Base-by-base conservation (phyloP, 805 yeast genomes). In the Candida germanica region DNA sequence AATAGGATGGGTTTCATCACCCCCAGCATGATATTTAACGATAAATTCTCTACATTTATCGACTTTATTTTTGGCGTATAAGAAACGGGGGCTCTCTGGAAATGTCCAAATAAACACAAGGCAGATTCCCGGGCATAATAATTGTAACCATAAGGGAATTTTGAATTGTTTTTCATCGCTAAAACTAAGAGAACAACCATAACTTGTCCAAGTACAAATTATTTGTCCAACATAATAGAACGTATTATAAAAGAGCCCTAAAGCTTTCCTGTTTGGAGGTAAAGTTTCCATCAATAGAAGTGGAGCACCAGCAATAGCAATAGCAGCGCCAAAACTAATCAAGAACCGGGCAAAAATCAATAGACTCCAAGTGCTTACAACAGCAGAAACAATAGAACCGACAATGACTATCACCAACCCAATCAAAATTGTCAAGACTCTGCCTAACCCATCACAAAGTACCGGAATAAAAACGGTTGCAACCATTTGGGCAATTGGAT, bases 261-360 rank as follows among this genome's bases (percentile, higher is more conserved):
- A 13, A 27, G 11, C 7, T 17, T 28, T 26, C n/a, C 23, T 24
- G 69, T 61, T 14, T 69, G 28, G 0, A 69, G 56, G 46, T 67
- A 25, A 65, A 13, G 70, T 40, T 45, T 75, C 79, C 5, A 74
- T 58, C 26, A 69, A 56, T 43, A 69, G 53, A 8, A 69, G 40
- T 6, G 77, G 73, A 16, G 71, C 58, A 6, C 71, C 58, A 20
- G 66, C 61, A 21, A 53, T 56, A 5, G 69, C 60, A 25, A 68
- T 37, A 39, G 59, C 57, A 9, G 41, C 35, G 11, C 75, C 76
- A 25, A 64, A 46, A 43, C 77, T 76, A 31, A 72, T 46, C 16
- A 73, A 35, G 34, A 73, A 51, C 57, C 80, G 61, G 1, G 67
- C 53, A 12, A 48, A 66, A 33, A 70, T 54, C 42, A 68, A 61